Evolutionary conservation across 306 rosid genomes (phyloP).

Genomic region (Boehmeria nivea): DNA sequence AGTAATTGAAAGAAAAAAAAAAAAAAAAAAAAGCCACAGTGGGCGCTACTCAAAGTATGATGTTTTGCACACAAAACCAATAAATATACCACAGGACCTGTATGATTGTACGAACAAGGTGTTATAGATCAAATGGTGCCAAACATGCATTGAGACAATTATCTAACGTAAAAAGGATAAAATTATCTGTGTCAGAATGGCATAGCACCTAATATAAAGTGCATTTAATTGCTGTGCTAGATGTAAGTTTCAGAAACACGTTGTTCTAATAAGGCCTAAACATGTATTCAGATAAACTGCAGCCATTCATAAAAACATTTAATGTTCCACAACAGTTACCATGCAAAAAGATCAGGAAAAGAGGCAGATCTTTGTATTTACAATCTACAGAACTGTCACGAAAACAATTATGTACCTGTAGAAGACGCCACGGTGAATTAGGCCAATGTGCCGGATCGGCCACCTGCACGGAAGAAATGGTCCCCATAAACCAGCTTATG

Average conservation of each 20-base stretch:
- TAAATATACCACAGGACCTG: no score
- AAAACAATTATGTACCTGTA: constrained; percentile 65
- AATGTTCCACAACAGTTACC: background rate
- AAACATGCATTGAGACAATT: no score
- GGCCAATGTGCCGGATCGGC: constrained; percentile 75
- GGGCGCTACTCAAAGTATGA: background rate
- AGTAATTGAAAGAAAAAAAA: no score
- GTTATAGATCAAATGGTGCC: no score
- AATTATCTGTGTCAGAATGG: no score
- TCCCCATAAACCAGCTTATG: constrained; percentile 99
- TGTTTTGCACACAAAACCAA: no score
- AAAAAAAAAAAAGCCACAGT: no score
- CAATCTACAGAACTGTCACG: background rate
- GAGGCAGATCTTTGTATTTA: background rate
- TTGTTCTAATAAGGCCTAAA: background rate
- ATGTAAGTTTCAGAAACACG: constrained; percentile 7
- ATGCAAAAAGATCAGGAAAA: background rate
- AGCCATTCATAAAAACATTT: background rate
- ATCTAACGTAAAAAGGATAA: no score
- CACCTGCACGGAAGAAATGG: constrained; percentile 64
- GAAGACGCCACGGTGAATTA: constrained; percentile 93
- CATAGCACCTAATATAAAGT: no score
- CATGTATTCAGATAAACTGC: no score
- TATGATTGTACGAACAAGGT: no score
- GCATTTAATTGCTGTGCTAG: no score